A percentile compares a stretch with the other conserved stretches of the same genome.
These are phyloP conservation scores for Ceratocystis lukuohia DNA, from an alignment of 2,329 filamentous ascomycete species.

Conservation along the genomic window DNA sequence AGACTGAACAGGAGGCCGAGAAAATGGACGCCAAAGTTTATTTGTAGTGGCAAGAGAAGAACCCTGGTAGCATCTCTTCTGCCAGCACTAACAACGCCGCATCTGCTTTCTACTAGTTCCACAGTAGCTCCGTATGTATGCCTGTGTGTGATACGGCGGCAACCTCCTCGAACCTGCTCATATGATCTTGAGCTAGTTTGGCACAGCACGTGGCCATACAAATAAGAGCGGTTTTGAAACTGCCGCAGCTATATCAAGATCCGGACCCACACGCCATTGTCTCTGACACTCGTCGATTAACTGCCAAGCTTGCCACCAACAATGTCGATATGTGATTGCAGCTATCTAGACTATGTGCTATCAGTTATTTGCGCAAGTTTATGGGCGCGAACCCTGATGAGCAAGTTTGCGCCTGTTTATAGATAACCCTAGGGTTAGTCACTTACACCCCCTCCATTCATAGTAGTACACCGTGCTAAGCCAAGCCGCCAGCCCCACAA, in stretches of 20 bases:
- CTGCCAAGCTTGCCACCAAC: background rate
- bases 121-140: background rate
- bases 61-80: background rate
- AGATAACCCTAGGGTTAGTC: constrained; percentile 15
- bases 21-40: background rate
- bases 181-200: constrained; percentile 7
- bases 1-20: background rate
- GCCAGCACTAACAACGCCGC: background rate
- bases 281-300: too few species aligned
- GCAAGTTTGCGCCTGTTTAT: constrained; percentile 21
- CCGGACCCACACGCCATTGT: background rate
- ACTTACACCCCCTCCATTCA: constrained; percentile 8
- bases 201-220: background rate
- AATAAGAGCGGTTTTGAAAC: background rate
- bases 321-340: background rate
- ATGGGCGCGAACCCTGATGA: constrained; percentile 21
- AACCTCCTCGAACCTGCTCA: constrained; percentile 1
- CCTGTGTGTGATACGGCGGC: background rate
- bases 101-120: background rate
- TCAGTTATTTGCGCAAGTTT: constrained; percentile 18
- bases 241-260: background rate
- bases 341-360: background rate
- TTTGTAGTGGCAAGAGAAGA: background rate
- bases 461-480: background rate
- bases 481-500: background rate